Evolutionary conservation across 2,329 filamentous ascomycete genomes (phyloP).

Genomic region (Chaetomium olivaceum): DNA sequence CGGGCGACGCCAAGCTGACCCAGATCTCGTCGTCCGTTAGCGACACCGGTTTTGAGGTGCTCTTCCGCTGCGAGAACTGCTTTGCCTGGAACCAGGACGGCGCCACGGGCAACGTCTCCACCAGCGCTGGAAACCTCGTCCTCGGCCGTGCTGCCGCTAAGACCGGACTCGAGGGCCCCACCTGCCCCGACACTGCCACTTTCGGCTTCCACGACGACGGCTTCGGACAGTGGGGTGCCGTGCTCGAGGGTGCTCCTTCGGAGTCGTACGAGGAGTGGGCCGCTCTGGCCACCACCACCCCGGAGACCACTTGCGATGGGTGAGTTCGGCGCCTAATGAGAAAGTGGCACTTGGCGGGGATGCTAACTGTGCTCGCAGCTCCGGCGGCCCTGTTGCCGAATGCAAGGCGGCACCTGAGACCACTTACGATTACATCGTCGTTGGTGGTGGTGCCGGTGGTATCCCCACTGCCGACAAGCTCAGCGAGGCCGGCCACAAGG

Average conservation of each 20-base stretch:
- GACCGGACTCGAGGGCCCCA: slow-evolving; percentile 44
- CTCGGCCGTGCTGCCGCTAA: slow-evolving; percentile 59
- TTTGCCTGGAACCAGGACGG: slow-evolving; percentile 55
- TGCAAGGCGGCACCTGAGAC: slow-evolving; percentile 30
- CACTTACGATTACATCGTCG: slow-evolving; percentile 63
- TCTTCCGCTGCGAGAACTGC: slow-evolving; percentile 66
- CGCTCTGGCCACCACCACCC: slow-evolving; percentile 45
- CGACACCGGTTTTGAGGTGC: slow-evolving; percentile 58
- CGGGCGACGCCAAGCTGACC: slow-evolving; percentile 61
- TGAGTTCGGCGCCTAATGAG: slow-evolving; percentile 12
- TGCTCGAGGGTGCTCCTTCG: slow-evolving; percentile 42
- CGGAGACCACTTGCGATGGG: slow-evolving; percentile 28
- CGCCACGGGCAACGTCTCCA: slow-evolving; percentile 45
- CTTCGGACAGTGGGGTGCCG: slow-evolving; percentile 55
- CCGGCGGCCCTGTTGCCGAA: slow-evolving; percentile 9
- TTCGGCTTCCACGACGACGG: slow-evolving; percentile 55
- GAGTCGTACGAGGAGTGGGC: slow-evolving; percentile 48
- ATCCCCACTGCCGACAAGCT: slow-evolving; percentile 63
- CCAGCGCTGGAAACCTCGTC: slow-evolving; percentile 46
- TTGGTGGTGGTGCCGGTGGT: slow-evolving; percentile 63
- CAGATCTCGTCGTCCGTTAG: slow-evolving; percentile 61
- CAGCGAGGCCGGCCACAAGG: slow-evolving; percentile 63
- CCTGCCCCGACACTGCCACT: slow-evolving; percentile 46
- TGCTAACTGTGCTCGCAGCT: not conserved
- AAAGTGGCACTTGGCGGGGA: not conserved